These are phyloP conservation scores for Trichosanthes cucumerina DNA, from an alignment of 306 rosid species.

Conservation along the genomic window DNA sequence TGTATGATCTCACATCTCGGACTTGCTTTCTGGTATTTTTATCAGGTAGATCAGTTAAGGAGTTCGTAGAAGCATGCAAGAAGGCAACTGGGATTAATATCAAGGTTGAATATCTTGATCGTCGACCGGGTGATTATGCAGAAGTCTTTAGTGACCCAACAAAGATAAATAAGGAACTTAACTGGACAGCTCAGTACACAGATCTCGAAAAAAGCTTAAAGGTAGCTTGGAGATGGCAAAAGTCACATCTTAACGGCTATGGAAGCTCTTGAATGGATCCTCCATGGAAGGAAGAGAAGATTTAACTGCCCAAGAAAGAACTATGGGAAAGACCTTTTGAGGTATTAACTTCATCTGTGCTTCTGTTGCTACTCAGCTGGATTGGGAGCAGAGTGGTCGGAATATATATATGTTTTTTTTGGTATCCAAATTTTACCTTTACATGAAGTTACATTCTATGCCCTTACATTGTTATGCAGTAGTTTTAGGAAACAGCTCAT, in stretches of 20 bases:
- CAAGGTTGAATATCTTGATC: slow-evolving; percentile 62
- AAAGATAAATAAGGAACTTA: slow-evolving; percentile 49
- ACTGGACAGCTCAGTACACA: slow-evolving; percentile 69
- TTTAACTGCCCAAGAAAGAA: not conserved
- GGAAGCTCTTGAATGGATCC: slow-evolving; percentile 12
- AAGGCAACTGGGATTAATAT: slow-evolving; percentile 68
- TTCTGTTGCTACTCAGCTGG: slow-evolving; percentile 7
- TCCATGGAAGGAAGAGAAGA: not conserved
- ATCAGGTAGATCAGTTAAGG: slow-evolving; percentile 83
- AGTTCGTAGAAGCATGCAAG: slow-evolving; percentile 93
- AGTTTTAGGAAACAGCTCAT: slow-evolving; percentile 7
- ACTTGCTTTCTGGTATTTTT: not conserved
- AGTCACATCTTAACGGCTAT: slow-evolving; percentile 58
- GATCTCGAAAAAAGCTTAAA: slow-evolving; percentile 58
- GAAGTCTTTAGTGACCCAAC: slow-evolving; percentile 83
- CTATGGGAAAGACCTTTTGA: not conserved
- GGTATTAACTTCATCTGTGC: not conserved
- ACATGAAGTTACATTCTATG: not conserved
- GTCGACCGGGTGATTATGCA: slow-evolving; percentile 88
- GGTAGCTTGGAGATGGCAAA: slow-evolving; percentile 89
- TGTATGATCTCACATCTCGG: not conserved
- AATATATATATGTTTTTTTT: not conserved
- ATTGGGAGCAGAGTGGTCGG: not conserved
- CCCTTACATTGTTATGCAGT: not conserved
- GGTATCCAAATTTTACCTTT: not conserved